Evolutionary conservation across 2,329 filamentous ascomycete species (phyloP), one percentile per base, ranked within the genome.

Genomic region (Claviceps cyperi): DNA sequence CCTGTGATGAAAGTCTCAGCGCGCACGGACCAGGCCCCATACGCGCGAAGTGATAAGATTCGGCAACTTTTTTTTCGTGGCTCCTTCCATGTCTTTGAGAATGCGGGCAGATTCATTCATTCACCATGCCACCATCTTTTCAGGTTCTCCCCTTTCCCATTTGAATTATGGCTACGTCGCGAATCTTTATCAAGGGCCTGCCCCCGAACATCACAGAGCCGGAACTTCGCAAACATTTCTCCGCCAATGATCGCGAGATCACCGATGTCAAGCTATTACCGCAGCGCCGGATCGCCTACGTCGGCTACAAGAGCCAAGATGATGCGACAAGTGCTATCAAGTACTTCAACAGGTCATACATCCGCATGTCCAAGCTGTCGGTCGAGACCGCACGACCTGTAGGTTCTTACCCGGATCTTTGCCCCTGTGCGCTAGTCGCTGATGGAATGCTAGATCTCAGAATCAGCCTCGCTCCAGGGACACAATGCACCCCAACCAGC

Each of bases 281-380:
- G 5, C 82, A 89, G 61, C 81, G 92, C 60, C 80, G 90, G 58
- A 96, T 98, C 67, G 92, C 90, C 59, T 98, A 95, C 75, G 81
- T 98, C 53, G 92, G 92, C 55, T 97, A 91, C 74, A 90, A 86
- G 69, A 86, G 79, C 48, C 72, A 84, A 14, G 80, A 91, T 54
- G 84, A 87, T 63, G 92, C 92, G 51, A 73, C 78, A 51, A 79
- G 82, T 62, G 91, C 92, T 43, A 85, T 94, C 64, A 90, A 86
- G 67, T 94, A 95, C 72, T 96, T 96, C 75, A 90, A 98, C 73
- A 87, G 80, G 64, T 84, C 90, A 55, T 98, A 89, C 68, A 88
- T 98, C 60, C 87, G 89, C 59, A 92, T 96, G 86, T 95, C 90
- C 51, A 94, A 84, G 71, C 89, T 98, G 60, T 77, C 76, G 32